Percentiles rank a stretch among this genome's conserved stretches.
Evolutionary conservation across 148 eudicot genomes (phyloP).

Genomic region (Chenopodium formosanum): DNA sequence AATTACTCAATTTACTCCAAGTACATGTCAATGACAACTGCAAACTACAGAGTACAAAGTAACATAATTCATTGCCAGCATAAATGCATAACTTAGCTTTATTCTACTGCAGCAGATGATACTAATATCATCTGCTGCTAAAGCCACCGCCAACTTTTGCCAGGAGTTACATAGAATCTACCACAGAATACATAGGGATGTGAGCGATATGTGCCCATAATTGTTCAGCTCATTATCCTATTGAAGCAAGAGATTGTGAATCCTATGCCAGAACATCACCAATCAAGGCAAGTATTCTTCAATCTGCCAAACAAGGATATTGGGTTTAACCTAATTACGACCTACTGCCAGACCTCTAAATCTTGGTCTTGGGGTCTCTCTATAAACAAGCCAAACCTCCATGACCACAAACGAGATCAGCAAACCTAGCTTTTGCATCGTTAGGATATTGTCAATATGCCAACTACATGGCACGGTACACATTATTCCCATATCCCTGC

Average conservation of each 20-base stretch:
- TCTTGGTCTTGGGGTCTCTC: constrained; percentile 16
- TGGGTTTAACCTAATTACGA: constrained; percentile 6
- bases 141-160: constrained; percentile 18
- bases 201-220: constrained; percentile 12
- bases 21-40: neutral
- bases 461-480: constrained; percentile 28
- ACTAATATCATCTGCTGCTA: constrained; percentile 1
- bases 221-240: constrained; percentile 18
- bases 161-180: constrained; percentile 16
- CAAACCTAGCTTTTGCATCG: constrained; percentile 15
- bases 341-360: constrained; percentile 15
- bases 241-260: neutral
- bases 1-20: neutral
- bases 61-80: constrained; percentile 11
- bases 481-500: neutral
- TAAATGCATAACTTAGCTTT: neutral
- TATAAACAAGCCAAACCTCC: constrained; percentile 23
- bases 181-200: neutral
- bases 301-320: constrained; percentile 10
- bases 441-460: neutral
- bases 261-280: neutral
- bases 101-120: constrained; percentile 15
- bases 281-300: constrained; percentile 13
- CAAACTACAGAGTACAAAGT: neutral
- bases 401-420: constrained; percentile 17